Conservation (phyloP, 768 basidiomycete species). For the Cubamyces sp. region DNA sequence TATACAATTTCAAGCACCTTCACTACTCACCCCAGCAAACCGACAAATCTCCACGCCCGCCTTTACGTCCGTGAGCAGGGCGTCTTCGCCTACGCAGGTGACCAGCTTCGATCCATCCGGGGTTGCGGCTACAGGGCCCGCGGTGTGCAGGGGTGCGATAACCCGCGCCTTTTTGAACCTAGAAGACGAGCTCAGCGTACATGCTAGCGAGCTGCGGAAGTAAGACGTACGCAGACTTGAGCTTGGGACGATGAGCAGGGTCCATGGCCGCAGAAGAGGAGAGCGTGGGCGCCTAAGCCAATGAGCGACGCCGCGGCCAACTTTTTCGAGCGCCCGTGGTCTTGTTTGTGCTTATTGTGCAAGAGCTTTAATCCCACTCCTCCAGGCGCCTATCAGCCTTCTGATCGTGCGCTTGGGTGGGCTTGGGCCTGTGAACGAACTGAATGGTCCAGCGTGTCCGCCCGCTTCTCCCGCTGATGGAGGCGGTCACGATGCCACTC, state of each 20-base stretch:
- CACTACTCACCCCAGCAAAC: slow-evolving; percentile 76
- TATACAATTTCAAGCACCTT: background rate
- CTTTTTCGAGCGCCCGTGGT: slow-evolving; percentile 17
- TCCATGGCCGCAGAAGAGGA: slow-evolving; percentile 32
- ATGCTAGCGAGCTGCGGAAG: background rate
- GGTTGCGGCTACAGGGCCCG: slow-evolving; percentile 82
- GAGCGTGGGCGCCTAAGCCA: slow-evolving; percentile 18
- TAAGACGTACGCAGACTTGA: slow-evolving; percentile 63
- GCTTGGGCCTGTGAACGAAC: slow-evolving; percentile 8
- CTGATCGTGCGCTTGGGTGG: slow-evolving; percentile 11
- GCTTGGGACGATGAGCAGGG: slow-evolving; percentile 38
- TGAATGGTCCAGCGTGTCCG: slow-evolving; percentile 6
- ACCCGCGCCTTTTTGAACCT: slow-evolving; percentile 79
- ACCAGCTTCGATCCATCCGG: slow-evolving; percentile 78
- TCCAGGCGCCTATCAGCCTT: slow-evolving; percentile 24
- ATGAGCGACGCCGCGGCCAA: slow-evolving; percentile 13
- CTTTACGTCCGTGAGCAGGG: slow-evolving; percentile 79
- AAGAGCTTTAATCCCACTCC: slow-evolving; percentile 25
- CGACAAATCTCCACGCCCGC: slow-evolving; percentile 77
- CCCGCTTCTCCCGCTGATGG: slow-evolving; percentile 23
- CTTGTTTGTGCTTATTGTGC: slow-evolving; percentile 30
- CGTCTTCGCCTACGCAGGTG: slow-evolving; percentile 87
- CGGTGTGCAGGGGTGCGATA: slow-evolving; percentile 84
- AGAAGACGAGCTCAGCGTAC: background rate
- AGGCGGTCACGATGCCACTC: slow-evolving; percentile 7